Evolutionary conservation across 768 basidiomycete species (phyloP).

Genomic region (Rhizopogon vinicolor): DNA sequence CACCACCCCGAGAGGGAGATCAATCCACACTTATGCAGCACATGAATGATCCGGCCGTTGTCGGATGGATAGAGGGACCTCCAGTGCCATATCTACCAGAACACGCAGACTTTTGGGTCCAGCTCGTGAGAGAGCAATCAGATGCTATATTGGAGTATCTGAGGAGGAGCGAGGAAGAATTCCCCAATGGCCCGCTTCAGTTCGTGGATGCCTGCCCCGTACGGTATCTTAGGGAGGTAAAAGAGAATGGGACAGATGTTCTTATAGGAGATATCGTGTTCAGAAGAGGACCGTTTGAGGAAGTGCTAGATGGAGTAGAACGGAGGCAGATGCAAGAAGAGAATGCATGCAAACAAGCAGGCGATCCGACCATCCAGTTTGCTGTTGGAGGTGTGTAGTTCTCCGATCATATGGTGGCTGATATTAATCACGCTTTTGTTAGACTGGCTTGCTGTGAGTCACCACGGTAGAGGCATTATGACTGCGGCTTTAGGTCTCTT

Average conservation of each 20-base stretch:
- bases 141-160: conserved; percentile 16
- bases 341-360: conserved; percentile 37
- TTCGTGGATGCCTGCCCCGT: conserved; percentile 46
- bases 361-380: conserved; percentile 58
- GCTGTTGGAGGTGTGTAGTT: conserved; percentile 48
- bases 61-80: conserved; percentile 33
- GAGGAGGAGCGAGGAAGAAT: conserved; percentile 9
- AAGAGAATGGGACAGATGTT: conserved; percentile 48
- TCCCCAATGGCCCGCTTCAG: conserved; percentile 21
- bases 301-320: conserved; percentile 32
- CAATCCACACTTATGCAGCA: conserved; percentile 28
- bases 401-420: not conserved
- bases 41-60: conserved; percentile 49
- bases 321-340: conserved; percentile 29
- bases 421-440: not conserved
- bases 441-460: conserved; percentile 59
- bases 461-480: conserved; percentile 74
- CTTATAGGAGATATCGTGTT: conserved; percentile 41
- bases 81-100: conserved; percentile 50
- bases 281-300: conserved; percentile 20
- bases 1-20: conserved; percentile 49
- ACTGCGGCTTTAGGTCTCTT: conserved; percentile 53
- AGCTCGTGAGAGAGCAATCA: conserved; percentile 12
- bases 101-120: conserved; percentile 36
- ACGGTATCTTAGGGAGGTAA: conserved; percentile 45